Conservation (phyloP, 345 rosid species). For the Salix udensis region DNA sequence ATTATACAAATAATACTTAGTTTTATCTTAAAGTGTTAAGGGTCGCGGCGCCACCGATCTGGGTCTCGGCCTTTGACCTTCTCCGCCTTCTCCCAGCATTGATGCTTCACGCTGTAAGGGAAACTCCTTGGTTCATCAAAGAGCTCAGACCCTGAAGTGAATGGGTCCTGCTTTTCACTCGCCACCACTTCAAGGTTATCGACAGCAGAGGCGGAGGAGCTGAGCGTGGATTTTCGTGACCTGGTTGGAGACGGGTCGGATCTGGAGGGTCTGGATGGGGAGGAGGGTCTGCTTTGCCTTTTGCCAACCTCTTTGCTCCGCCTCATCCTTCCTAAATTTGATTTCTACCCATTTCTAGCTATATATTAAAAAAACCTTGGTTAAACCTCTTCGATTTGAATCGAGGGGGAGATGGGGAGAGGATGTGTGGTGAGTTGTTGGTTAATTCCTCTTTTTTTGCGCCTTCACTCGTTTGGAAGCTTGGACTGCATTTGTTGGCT, state of each 20-base stretch:
- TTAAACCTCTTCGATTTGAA: too few relatives aligned
- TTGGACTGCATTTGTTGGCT: too few relatives aligned
- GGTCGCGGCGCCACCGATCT: conserved; percentile 80
- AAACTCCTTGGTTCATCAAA: conserved; percentile 77
- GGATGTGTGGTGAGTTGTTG: too few relatives aligned
- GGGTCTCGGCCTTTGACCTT: conserved; percentile 81
- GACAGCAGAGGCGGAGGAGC: conserved; percentile 46
- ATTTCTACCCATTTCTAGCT: too few relatives aligned
- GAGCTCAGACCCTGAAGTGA: conserved; percentile 7
- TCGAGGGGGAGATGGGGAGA: too few relatives aligned
- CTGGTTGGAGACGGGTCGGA: conserved; percentile 19
- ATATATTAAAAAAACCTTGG: too few relatives aligned
- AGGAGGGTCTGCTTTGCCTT: conserved; percentile 38
- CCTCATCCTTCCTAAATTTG: conserved; percentile 26
- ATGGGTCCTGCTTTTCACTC: conserved; percentile 22
- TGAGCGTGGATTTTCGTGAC: conserved; percentile 29
- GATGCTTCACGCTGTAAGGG: conserved; percentile 80
- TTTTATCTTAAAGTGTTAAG: too few relatives aligned
- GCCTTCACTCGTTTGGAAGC: too few relatives aligned
- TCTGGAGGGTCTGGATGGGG: conserved; percentile 35
- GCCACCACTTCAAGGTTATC: conserved; percentile 35
- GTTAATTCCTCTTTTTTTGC: too few relatives aligned
- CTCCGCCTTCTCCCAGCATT: conserved; percentile 96
- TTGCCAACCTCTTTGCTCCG: conserved; percentile 26
- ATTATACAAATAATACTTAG: too few relatives aligned